Evolutionary conservation across 768 basidiomycete species (phyloP), one percentile per base, ranked within the genome.

Genomic region (Harrya chromipes): DNA sequence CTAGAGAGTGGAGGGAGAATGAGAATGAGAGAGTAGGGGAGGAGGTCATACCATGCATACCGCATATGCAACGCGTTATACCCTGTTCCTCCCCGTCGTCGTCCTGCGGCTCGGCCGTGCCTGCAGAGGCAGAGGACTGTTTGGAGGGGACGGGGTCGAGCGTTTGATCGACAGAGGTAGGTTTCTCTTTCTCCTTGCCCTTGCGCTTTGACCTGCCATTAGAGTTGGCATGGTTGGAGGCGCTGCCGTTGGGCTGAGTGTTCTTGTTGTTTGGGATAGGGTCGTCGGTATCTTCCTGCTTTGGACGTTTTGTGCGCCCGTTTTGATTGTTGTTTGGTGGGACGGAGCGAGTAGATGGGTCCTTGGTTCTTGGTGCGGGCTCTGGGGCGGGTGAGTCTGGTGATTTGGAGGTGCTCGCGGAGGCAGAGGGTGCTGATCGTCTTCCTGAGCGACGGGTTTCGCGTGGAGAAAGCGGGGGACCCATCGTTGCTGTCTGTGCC

Each of bases 61-160:
- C 87, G 74, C 91, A 94, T 44, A 93, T 79, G 68, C 91, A 94
- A 56, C 91, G 85, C 64, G 91, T 94, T 52, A 81, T 65, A 29
- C 81, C 78, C 45, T 70, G 69, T 42, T 82, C 76, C 20, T 72
- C 84, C 40, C 77, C 78, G 50, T 69, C 74, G 46, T 72, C 68
- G 47, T 76, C 78, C 39, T 66, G 72, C 19, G 64, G 60, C 26
- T 70, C 68, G 17, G 68, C 69, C 16, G 75, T 73, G 31, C 69
- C 61, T 24, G 65, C 54, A 2, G 62, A 55, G 43, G 62, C 41
- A 47, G 67, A 66, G 16, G 58, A 60, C n/a, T 60, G 53, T 58
- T 67, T 62, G 53, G 57, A 55, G 42, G 64, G 60, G 40, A 50
- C 42, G 44, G 61, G 43, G 26, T 65, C 68, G 33, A 67, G 56